phyloP scores from a whole-genome alignment of 2,329 filamentous ascomycete genomes.

The Pseudogymnoascus sp. region DNA sequence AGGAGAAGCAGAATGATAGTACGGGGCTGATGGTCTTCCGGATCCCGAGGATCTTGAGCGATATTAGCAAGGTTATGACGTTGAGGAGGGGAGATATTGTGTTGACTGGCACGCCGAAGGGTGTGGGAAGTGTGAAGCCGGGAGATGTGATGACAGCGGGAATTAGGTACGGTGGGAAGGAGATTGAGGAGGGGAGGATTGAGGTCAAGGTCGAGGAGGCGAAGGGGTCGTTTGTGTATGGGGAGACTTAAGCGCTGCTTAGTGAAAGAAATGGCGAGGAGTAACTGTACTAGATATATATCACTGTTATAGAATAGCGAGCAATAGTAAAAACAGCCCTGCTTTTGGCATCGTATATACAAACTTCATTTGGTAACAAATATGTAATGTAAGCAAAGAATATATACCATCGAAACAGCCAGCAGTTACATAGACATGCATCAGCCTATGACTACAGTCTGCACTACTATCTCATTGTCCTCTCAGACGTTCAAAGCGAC shows the following conservation, averaged over 20 bases:
- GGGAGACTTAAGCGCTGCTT: background rate
- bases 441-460: background rate
- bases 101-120: constrained; percentile 94
- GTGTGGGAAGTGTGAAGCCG: constrained; percentile 75
- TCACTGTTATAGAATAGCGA: constrained; percentile 6
- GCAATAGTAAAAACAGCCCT: background rate
- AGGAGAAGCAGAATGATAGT: constrained; percentile 72
- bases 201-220: constrained; percentile 72
- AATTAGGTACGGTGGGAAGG: constrained; percentile 69
- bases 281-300: background rate
- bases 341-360: background rate
- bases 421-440: background rate
- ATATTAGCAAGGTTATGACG: constrained; percentile 93
- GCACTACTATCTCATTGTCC: background rate
- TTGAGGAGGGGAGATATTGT: constrained; percentile 87
- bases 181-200: constrained; percentile 76
- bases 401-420: background rate
- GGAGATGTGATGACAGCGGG: constrained; percentile 85
- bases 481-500: constrained; percentile 1
- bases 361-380: background rate
- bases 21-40: constrained; percentile 92
- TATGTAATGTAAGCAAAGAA: constrained; percentile 2
- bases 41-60: constrained; percentile 78
- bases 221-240: background rate
- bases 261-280: background rate